These are phyloP conservation scores for Ottelia alismoides DNA, from an alignment of 106 monocot species.

Conservation along the genomic window DNA sequence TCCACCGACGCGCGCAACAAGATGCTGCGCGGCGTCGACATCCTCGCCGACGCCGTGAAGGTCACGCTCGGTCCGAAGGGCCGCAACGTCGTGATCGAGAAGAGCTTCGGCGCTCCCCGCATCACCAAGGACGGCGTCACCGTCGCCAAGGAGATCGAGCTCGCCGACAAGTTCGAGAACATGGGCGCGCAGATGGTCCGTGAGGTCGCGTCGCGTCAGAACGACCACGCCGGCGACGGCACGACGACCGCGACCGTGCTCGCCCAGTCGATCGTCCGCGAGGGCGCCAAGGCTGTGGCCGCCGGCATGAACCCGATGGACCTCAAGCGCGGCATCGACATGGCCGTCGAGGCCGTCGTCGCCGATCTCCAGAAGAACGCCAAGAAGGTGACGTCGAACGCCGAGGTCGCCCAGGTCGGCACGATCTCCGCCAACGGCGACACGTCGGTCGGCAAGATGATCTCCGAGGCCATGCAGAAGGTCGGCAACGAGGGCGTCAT, in stretches of 20 bases:
- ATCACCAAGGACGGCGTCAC: constrained; percentile 2
- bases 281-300: background rate
- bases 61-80: constrained; percentile 1
- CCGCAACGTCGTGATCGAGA: background rate
- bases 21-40: background rate
- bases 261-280: background rate
- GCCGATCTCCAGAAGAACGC: background rate
- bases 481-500: constrained; percentile 88
- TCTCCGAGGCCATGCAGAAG: constrained; percentile 86
- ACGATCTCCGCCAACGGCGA: constrained; percentile 83
- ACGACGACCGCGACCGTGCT: background rate
- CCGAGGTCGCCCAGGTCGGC: constrained; percentile 29
- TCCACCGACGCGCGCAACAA: no score
- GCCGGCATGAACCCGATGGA: constrained; percentile 4
- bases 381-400: background rate
- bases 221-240: background rate
- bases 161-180: background rate
- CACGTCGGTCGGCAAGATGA: constrained; percentile 66
- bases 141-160: background rate
- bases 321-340: background rate
- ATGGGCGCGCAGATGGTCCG: background rate
- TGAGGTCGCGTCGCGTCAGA: background rate
- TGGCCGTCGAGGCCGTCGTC: background rate
- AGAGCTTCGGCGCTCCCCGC: background rate
- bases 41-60: background rate